phyloP scores from a whole-genome alignment of 1,139 yeast species.

The Meyerozyma sp. region DNA sequence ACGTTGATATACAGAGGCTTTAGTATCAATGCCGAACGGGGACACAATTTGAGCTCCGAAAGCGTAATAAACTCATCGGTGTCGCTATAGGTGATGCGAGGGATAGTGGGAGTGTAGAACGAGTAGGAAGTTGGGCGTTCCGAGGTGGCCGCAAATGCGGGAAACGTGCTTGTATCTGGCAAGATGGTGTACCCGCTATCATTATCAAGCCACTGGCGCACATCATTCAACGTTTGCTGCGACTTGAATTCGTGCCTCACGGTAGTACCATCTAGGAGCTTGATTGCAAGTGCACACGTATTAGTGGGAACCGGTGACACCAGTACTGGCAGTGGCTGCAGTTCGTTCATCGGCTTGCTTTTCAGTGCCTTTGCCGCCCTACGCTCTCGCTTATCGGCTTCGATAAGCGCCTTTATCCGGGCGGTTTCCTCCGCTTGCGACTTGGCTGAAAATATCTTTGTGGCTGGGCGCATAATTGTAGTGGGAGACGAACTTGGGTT shows the following conservation, averaged over 20 bases:
- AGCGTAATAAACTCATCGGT: constrained; percentile 50
- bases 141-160: constrained; percentile 34
- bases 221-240: constrained; percentile 43
- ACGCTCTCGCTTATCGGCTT: constrained; percentile 49
- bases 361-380: constrained; percentile 7
- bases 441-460: neutral
- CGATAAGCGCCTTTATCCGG: constrained; percentile 46
- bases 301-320: constrained; percentile 3
- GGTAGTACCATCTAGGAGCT: constrained; percentile 52
- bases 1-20: constrained; percentile 44
- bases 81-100: constrained; percentile 35
- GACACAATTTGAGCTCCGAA: constrained; percentile 46
- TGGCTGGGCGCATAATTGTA: neutral
- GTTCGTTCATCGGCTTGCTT: neutral
- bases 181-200: constrained; percentile 42
- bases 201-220: constrained; percentile 58
- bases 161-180: constrained; percentile 21
- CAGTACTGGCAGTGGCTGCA: neutral
- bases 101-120: constrained; percentile 34
- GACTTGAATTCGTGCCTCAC: constrained; percentile 38
- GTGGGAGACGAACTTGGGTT: neutral
- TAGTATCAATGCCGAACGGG: constrained; percentile 62
- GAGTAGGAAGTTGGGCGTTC: constrained; percentile 30
- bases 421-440: constrained; percentile 44
- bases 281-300: constrained; percentile 42